These are phyloP conservation scores for Lepiota subincarnata DNA, from an alignment of 768 basidiomycete species.

Conservation along the genomic window DNA sequence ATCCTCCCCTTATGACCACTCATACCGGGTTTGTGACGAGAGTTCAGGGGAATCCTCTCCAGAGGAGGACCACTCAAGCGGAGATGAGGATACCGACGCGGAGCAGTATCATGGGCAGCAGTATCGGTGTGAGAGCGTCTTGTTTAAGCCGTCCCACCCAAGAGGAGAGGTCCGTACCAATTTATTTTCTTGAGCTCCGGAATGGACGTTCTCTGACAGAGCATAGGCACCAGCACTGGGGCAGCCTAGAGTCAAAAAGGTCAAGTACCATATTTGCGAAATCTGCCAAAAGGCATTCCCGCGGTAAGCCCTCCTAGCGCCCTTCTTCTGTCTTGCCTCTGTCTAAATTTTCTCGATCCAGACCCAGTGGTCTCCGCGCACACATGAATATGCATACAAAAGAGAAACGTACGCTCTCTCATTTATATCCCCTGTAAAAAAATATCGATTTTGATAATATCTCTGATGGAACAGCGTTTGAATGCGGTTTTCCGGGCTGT, in stretches of 20 bases:
- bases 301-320: constrained; percentile 17
- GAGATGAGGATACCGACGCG: not conserved
- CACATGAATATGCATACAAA: constrained; percentile 34
- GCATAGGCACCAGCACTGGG: constrained; percentile 5
- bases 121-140: not conserved
- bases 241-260: constrained; percentile 25
- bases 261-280: constrained; percentile 30
- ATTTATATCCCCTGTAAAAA: not conserved
- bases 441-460: not conserved
- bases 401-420: constrained; percentile 24
- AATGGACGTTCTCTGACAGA: not conserved
- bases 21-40: not conserved
- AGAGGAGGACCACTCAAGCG: not conserved
- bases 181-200: not conserved
- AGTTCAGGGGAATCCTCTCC: not conserved
- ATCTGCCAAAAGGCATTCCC: constrained; percentile 32
- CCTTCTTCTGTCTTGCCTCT: not conserved
- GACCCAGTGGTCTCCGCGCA: constrained; percentile 30
- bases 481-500: constrained; percentile 50
- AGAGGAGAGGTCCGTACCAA: not conserved
- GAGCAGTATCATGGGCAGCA: not conserved
- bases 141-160: not conserved
- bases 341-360: constrained; percentile 9
- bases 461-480: constrained; percentile 19
- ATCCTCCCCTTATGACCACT: constrained; percentile 1